Evolutionary conservation across 257 asterid species (phyloP), one percentile per base, ranked within the genome.

Genomic region (Nicotiana paniculata): DNA sequence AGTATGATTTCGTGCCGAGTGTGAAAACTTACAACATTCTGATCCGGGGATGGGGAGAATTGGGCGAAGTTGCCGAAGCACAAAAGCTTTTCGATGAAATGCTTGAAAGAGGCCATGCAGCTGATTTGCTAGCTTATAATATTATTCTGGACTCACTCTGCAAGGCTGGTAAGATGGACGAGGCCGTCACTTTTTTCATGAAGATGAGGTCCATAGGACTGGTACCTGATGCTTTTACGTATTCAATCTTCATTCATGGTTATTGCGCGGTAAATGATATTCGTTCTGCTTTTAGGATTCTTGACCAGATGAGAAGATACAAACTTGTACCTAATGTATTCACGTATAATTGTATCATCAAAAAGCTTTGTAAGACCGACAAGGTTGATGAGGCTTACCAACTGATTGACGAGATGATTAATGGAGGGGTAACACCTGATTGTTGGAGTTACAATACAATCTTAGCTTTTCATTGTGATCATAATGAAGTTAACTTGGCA

Each of bases 1-100:
- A 89, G 87, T 67, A 79, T 35, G 88, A 84, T 46, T 88, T 91
- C 80, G 61, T 81, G 15, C 90, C 91, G 1, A 89, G 77, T 46
- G 88, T 87, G 35, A 93, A 96, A 82, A 89, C 92, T 35, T 94
- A 93, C 79, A 96, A 96, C 89, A 96, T 96, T 86, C 67, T 96
- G 90, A 90, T 93, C n/a, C 85, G 83, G 77, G 97, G 98, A 1
- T 94, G 98, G 98, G 98, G 97, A 2, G 97, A 88, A 54, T 82
- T 85, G 30, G 95, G 97, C 0, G 94, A 93, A 28, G 43, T 84
- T 10, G 85, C 54, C 32, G 64, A 69, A 4, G 97, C 93, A 1
- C 91, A 87, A 35, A 90, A 87, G 67, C 77, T 96, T 84, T 96
- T 93, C 6, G 97, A 93, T 53, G 99, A 92, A 91, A 92, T 96